phyloP scores from a whole-genome alignment of 1,139 yeast species.

The Geotrichum citri-aurantii region DNA sequence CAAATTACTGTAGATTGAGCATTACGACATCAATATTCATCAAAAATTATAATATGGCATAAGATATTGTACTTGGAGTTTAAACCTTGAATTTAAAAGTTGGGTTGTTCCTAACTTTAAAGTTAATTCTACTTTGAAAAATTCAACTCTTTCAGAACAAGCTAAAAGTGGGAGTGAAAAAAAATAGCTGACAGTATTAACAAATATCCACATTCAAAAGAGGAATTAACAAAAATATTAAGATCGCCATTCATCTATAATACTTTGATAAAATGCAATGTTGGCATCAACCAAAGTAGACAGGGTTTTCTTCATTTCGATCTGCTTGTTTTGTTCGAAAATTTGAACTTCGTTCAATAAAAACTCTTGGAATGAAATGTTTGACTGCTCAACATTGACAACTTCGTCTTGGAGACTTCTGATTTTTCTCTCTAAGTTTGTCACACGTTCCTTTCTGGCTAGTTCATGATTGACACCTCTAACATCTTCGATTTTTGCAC shows the following conservation, averaged over 20 bases:
- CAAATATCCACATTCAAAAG: no score
- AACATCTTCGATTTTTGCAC: slow-evolving; percentile 52
- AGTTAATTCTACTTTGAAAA: no score
- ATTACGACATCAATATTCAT: no score
- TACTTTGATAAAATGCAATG: slow-evolving; percentile 65
- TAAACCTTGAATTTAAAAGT: no score
- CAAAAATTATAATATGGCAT: no score
- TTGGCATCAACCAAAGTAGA: slow-evolving; percentile 68
- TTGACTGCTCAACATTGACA: slow-evolving; percentile 62
- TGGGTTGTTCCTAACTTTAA: no score
- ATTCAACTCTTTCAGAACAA: no score
- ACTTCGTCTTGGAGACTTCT: slow-evolving; percentile 51
- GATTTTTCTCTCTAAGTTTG: slow-evolving; percentile 52
- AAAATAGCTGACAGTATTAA: no score
- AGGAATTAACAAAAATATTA: neutral
- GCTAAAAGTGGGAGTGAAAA: no score
- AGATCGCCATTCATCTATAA: slow-evolving; percentile 67
- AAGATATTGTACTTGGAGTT: no score
- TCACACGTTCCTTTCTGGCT: slow-evolving; percentile 48
- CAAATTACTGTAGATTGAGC: no score
- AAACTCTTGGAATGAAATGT: slow-evolving; percentile 62
- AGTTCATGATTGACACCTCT: slow-evolving; percentile 57
- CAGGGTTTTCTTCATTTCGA: slow-evolving; percentile 69
- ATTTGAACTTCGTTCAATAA: slow-evolving; percentile 67
- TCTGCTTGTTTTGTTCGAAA: slow-evolving; percentile 75